These are phyloP conservation scores for Zymoseptoria crescenta DNA, from an alignment of 2,329 filamentous ascomycete species.

Conservation along the genomic window DNA sequence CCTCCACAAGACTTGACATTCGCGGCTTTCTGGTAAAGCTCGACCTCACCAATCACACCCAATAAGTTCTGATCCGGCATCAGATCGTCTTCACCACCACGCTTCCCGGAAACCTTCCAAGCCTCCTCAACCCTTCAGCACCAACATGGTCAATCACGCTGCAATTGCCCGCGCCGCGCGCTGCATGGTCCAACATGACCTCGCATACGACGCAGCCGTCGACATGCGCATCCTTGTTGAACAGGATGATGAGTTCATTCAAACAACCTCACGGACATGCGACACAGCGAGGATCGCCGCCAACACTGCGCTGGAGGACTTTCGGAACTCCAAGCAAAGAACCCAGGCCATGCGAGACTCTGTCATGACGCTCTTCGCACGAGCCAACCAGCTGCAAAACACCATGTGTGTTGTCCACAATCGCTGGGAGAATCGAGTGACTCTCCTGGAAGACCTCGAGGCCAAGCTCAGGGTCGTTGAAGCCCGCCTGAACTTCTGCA, in stretches of 20 bases:
- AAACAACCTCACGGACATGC: not conserved
- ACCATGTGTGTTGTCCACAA: not conserved
- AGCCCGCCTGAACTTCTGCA: not conserved
- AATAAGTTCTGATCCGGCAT: not conserved
- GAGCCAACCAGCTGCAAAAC: not conserved
- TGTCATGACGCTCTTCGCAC: not conserved
- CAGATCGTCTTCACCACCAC: not conserved
- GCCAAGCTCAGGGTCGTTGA: not conserved
- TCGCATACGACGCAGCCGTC: not conserved
- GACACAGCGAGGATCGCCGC: too few species aligned
- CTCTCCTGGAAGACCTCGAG: not conserved
- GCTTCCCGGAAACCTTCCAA: not conserved
- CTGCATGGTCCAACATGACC: not conserved
- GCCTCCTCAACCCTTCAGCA: not conserved
- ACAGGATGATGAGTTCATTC: not conserved
- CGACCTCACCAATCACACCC: not conserved
- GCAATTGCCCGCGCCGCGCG: not conserved
- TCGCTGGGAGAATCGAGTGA: not conserved
- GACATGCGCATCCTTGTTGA: not conserved
- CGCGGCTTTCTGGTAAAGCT: not conserved
- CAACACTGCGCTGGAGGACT: not conserved
- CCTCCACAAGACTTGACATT: not conserved
- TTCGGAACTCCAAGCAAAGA: not conserved
- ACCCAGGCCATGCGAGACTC: not conserved
- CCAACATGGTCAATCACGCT: not conserved